Base-by-base conservation (phyloP, 2,329 filamentous ascomycete species). In the Coniochaeta sp. region DNA sequence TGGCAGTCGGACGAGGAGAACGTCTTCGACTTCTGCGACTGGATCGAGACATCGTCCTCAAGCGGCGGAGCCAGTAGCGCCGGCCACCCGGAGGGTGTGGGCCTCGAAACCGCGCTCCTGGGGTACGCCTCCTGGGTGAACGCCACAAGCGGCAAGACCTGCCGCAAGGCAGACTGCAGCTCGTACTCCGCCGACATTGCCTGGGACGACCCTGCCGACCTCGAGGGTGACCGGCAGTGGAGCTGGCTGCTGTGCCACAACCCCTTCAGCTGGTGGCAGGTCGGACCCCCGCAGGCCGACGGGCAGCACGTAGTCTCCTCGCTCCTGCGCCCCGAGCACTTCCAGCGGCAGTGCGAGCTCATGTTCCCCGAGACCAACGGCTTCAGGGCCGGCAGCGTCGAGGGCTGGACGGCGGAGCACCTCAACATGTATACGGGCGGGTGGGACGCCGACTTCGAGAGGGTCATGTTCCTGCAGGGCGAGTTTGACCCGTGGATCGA, bases 201-300 rank as follows among this genome's bases (percentile, higher is more conserved):
- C 61, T 62, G 75, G 77, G 75, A 80, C 65, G 68, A 58, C 1
- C 67, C 68, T 6, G 65, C 76, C 7, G 62, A 61, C 58, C 77
- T 78, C 60, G 62, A 62, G 8, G 62, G 69, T 32, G 70, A 75
- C 62, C 66, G 77, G 3, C 75, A 78, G 64, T 80, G 77, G 77
- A 61, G 69, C 2, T 80, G 77, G 77, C 71, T 81, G 65, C 70
- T 74, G 4, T 80, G 78, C 68, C 80, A 79, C 63, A 75, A 81
- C 65, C 74, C 78, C 26, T 64, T 71, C 55, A 66, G 60, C 52
- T 61, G 65, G 59, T 59, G 60, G 10, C 60, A 63, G 24, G 70
- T 68, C 63, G 75, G 74, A 9, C 75, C 76, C 2, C 77, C 77
- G 0, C 59, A 63, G n/a, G 59, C 60, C n/a, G 63, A 67, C 60